A percentile compares a stretch with the other conserved stretches of the same genome.
Evolutionary conservation across 768 basidiomycete genomes (phyloP).

Genomic region (Lentinula aciculospora): DNA sequence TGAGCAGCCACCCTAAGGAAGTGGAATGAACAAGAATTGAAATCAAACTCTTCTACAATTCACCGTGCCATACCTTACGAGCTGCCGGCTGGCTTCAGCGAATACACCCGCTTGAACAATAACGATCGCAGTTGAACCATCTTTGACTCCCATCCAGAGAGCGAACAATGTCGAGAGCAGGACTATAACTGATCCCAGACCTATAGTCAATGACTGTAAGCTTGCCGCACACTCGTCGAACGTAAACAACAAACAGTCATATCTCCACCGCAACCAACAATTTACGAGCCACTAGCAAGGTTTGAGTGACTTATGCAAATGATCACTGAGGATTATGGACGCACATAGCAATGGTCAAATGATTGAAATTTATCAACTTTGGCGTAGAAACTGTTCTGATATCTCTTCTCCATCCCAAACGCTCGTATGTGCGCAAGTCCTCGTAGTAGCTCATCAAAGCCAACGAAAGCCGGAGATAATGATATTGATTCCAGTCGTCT

Average conservation of each 20-base stretch:
- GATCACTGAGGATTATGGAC: slow-evolving; percentile 17
- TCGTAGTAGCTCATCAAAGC: slow-evolving; percentile 64
- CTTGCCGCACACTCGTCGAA: neutral
- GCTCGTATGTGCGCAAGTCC: slow-evolving; percentile 67
- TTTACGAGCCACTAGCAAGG: slow-evolving; percentile 55
- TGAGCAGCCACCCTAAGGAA: slow-evolving; percentile 54
- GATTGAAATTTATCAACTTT: slow-evolving; percentile 65
- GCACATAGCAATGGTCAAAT: slow-evolving; percentile 65
- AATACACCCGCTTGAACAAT: slow-evolving; percentile 68
- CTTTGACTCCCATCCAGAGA: slow-evolving; percentile 46
- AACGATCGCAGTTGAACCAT: slow-evolving; percentile 64
- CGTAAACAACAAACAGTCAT: slow-evolving; percentile 49
- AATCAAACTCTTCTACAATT: no score
- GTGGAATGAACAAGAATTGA: neutral
- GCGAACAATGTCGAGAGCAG: slow-evolving; percentile 67
- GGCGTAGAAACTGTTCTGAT: slow-evolving; percentile 57
- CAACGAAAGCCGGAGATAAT: slow-evolving; percentile 66
- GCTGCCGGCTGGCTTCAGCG: slow-evolving; percentile 61
- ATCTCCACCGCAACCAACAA: slow-evolving; percentile 68
- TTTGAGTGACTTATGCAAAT: neutral
- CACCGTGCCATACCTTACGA: slow-evolving; percentile 40
- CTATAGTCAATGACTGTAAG: slow-evolving; percentile 19
- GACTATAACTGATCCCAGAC: slow-evolving; percentile 67
- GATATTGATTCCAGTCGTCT: slow-evolving; percentile 62
- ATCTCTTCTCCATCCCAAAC: slow-evolving; percentile 65